Base-by-base conservation (phyloP, 1,139 yeast species). In the Kurtzmaniella quercitrusa region DNA sequence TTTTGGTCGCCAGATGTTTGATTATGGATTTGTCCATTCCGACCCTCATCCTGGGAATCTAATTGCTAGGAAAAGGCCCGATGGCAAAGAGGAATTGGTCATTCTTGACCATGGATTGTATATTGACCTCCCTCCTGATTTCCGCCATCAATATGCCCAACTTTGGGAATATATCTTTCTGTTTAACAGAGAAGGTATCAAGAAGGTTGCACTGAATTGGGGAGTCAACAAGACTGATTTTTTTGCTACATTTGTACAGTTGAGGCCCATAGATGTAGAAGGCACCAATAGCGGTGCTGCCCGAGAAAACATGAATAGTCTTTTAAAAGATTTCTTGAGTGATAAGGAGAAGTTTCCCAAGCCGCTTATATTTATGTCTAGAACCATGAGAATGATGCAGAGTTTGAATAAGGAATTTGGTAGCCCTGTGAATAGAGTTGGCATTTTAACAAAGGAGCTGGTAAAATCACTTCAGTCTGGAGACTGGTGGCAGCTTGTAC, bases 31-130 rank as follows among this genome's bases (percentile, higher is more conserved):
- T 47, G 81, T 86, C 14, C 94, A 86, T 59, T 80, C 90, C 42
- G 95, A 86, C 58, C 88, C 93, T 6, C 95, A 86, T 56, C 94
- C 94, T 1, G 95, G 95, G 3, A 86, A 86, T 56, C 62, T 86
- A 48, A 58, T 85, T 46, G 77, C 81, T 2, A 23, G 38, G n/a
- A 63, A 89, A 37, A 56, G 66, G 25, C 61, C 65, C 23, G 46
- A 54, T 1, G 70, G 71, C 9, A 63, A 66, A 39, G 85, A 81
- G 55, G 80, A 85, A 55, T 63, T 85, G 44, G 89, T 86, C 27
- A 66, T 86, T 39, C 63, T 86, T 40, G 95, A 86, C 57, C 94
- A 85, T 58, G 95, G 94, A 0, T 65, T 86, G 31, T 85, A 84
- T 56, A 77, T 84, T 17, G 64, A 68, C 19, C 73, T 84, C 48